Evolutionary conservation across 106 monocot genomes (phyloP), one percentile per base, ranked within the genome.

Genomic region (Iris macrosiphon): DNA sequence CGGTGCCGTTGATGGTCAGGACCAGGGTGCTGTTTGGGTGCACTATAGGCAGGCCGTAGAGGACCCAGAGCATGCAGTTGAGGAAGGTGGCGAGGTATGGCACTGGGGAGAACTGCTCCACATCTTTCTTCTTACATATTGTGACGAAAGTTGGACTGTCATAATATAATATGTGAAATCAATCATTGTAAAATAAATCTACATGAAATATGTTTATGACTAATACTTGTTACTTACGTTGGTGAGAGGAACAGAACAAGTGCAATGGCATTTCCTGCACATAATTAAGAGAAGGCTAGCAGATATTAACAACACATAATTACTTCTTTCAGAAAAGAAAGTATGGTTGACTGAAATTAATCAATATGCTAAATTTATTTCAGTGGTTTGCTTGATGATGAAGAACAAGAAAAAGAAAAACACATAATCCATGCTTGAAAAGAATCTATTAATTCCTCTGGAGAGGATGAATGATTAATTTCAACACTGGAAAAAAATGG

Each of bases 21-120:
- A 57, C 57, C 38, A 57, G 57, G 14, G 40, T 57, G 40, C 57
- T 57, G 2, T 57, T 40, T 4, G 57, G 57, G 57, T 57, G 57
- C 26, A 57, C 57, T 0, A 40, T 6, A 10, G 57, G 57, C 11
- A 57, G 3, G 1, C 57, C 57, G 25, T 57, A 57, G 0, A 57
- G 38, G 25, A 57, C 40, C 57, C 57, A 57, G 23, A 57, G 25
- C 57, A 57, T 41, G 24, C 57, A 57, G 24, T 57, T 57, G 13
- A 57, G 57, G 21, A 57, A 38, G 11, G 57, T 57, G 18, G 57
- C 57, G 16, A 57, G 18, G 40, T 57, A 57, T n/a, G 57, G 57
- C 17, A 24, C 57, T 40, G 40, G 23, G 3, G 57, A 57, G 57
- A 57, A 57, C 25, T 57, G 57, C 57, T 57, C 57, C 57, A 57